Base-by-base conservation (phyloP, 257 asterid species). In the Solanum piurae region DNA sequence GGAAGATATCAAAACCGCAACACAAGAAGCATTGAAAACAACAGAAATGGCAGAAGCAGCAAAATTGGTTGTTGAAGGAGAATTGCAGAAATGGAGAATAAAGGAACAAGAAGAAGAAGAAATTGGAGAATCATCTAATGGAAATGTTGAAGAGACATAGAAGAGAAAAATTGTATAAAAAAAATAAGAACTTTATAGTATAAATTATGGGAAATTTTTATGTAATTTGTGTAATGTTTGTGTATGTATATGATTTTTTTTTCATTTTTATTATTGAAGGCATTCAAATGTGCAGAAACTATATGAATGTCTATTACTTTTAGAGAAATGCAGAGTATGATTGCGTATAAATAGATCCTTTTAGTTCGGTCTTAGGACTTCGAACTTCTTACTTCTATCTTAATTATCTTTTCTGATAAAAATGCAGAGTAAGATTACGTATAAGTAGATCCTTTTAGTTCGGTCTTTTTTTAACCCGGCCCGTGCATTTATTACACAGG, bases 11-110 rank as follows among this genome's bases (percentile, higher is more conserved):
- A 93, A 92, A 91, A 89, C 90, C n/a, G 93, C 93, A 11, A 94
- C 98, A 23, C 89, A 86, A 40, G 98, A 92, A 86, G 98, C 98
- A 2, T 12, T 94, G 82, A 94, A 87, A 91, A 94, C 90, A 88
- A 97, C 98, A 49, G 98, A 95, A 86, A 95, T 91, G 98, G 97
- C 99, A 1, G 99, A 95, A 88, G 95, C 96, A 2, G 99, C 98
- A 4, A 95, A 92, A 88, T 93, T 89, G 83, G 95, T 97, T 0
- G 98, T 97, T 20, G 99, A 95, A 86, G 95, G 98, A 83, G 99
- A 97, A 64, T 92, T 95, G 4, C 92, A 94, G 84, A 95, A 96
- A 91, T 92, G 98, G 98, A 92, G 96, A 10, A 96, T 95, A 77
- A 91, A 92, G 66, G 98, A 97, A 79, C 94, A 93, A 38, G 90